Evolutionary conservation across 768 basidiomycete genomes (phyloP).

Genomic region (Rubroboletus satanas): DNA sequence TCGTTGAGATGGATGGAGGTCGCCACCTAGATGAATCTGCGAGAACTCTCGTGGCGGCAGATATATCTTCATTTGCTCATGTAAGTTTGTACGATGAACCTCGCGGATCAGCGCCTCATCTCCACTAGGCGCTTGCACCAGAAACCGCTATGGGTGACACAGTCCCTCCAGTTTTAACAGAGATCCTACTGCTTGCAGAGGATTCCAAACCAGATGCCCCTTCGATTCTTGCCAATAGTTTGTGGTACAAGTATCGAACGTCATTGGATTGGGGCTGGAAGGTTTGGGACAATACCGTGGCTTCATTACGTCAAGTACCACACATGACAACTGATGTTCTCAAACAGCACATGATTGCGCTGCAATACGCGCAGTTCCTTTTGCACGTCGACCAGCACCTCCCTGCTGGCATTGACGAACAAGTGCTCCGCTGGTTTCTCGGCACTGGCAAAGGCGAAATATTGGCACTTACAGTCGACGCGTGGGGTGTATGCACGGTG

Average conservation of each 20-base stretch:
- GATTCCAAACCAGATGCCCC: conserved; percentile 59
- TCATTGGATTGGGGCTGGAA: conserved; percentile 75
- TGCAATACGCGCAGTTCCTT: conserved; percentile 68
- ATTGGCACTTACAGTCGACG: conserved; percentile 51
- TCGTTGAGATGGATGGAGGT: conserved; percentile 63
- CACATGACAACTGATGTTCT: conserved; percentile 46
- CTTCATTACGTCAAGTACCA: conserved; percentile 67
- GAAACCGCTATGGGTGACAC: conserved; percentile 30
- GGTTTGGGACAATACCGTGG: conserved; percentile 80
- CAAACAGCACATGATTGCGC: conserved; percentile 48
- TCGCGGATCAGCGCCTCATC: background rate
- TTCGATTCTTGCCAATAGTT: conserved; percentile 64
- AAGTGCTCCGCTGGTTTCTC: conserved; percentile 68
- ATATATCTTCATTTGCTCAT: conserved; percentile 58
- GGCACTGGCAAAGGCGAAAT: conserved; percentile 66
- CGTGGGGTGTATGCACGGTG: conserved; percentile 63
- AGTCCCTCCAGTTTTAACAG: conserved; percentile 45
- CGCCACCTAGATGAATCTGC: conserved; percentile 51
- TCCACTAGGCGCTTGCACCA: conserved; percentile 39
- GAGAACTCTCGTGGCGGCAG: conserved; percentile 56
- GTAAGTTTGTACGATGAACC: conserved; percentile 36
- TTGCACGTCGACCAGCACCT: conserved; percentile 74
- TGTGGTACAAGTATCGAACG: conserved; percentile 82
- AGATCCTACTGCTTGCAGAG: conserved; percentile 63
- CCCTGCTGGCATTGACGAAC: conserved; percentile 65